phyloP scores from a whole-genome alignment of 2,329 filamentous ascomycete genomes.

The Coniochaeta sp. region DNA sequence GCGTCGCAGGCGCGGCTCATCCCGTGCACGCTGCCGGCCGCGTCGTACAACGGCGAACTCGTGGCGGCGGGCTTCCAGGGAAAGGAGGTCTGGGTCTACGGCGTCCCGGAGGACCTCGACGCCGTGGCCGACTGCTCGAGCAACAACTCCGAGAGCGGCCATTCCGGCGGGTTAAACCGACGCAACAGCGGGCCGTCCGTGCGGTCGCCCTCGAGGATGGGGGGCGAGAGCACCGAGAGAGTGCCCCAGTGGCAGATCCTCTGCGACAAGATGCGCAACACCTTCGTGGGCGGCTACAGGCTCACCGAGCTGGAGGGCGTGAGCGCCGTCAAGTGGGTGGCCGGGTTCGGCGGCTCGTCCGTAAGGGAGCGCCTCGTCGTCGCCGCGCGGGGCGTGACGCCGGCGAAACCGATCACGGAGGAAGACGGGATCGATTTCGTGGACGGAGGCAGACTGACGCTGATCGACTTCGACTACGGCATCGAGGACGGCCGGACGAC shows the following conservation, averaged over 20 bases:
- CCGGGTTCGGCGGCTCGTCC: slow-evolving; percentile 39
- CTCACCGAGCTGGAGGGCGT: slow-evolving; percentile 59
- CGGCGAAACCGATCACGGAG: slow-evolving; percentile 49
- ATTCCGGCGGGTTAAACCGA: slow-evolving; percentile 22
- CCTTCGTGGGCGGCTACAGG: slow-evolving; percentile 60
- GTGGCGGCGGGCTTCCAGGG: slow-evolving; percentile 67
- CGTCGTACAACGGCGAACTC: slow-evolving; percentile 63
- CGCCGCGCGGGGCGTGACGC: slow-evolving; percentile 62
- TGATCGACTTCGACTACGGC: slow-evolving; percentile 68
- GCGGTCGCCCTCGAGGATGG: slow-evolving; percentile 28
- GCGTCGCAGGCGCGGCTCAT: slow-evolving; percentile 49
- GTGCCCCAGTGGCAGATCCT: slow-evolving; percentile 63
- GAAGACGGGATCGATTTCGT: slow-evolving; percentile 68
- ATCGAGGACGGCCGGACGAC: slow-evolving; percentile 44
- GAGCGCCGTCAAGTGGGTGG: slow-evolving; percentile 66
- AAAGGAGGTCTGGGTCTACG: slow-evolving; percentile 71
- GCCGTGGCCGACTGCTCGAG: slow-evolving; percentile 39
- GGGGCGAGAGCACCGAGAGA: slow-evolving; percentile 28
- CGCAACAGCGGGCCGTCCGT: slow-evolving; percentile 33
- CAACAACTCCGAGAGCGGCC: slow-evolving; percentile 18
- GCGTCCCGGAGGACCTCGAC: slow-evolving; percentile 66
- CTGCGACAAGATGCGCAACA: slow-evolving; percentile 62
- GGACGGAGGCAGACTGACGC: slow-evolving; percentile 67
- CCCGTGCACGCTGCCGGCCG: slow-evolving; percentile 62
- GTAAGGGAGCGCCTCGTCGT: slow-evolving; percentile 56